Evolutionary conservation across 345 rosid species (phyloP).

Genomic region (Syzygium jambos): DNA sequence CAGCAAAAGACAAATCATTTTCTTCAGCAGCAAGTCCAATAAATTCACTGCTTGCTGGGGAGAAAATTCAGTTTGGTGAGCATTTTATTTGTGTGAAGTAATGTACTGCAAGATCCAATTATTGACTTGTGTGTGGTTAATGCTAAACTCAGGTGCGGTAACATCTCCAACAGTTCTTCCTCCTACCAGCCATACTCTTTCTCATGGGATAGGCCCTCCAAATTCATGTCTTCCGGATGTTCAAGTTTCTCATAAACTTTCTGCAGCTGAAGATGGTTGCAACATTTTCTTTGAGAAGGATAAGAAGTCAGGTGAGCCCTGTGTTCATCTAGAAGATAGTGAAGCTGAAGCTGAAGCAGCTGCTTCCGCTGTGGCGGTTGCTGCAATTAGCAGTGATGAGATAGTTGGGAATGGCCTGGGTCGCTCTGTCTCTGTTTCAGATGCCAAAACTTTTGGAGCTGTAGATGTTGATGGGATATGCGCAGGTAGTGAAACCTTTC

Average conservation of each 20-base stretch:
- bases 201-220: constrained; percentile 56
- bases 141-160: constrained; percentile 63
- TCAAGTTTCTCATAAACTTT: constrained; percentile 31
- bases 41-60: constrained; percentile 85
- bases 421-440: constrained; percentile 39
- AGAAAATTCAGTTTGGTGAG: constrained; percentile 96
- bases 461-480: constrained; percentile 37
- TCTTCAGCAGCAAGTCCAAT: constrained; percentile 61
- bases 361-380: constrained; percentile 90
- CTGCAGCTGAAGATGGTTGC: constrained; percentile 39
- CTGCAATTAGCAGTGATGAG: constrained; percentile 87
- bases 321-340: constrained; percentile 54
- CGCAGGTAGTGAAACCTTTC: constrained; percentile 13
- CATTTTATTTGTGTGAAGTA: not conserved
- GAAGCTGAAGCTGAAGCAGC: constrained; percentile 84
- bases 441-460: constrained; percentile 51
- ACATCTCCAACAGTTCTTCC: constrained; percentile 76
- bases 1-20: constrained; percentile 54
- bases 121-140: not conserved
- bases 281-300: constrained; percentile 66
- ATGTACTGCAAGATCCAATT: not conserved
- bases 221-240: constrained; percentile 39
- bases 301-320: constrained; percentile 39
- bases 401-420: constrained; percentile 40
- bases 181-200: constrained; percentile 30